Evolutionary conservation across 768 basidiomycete genomes (phyloP).

Genomic region (Phallus indusiatus): DNA sequence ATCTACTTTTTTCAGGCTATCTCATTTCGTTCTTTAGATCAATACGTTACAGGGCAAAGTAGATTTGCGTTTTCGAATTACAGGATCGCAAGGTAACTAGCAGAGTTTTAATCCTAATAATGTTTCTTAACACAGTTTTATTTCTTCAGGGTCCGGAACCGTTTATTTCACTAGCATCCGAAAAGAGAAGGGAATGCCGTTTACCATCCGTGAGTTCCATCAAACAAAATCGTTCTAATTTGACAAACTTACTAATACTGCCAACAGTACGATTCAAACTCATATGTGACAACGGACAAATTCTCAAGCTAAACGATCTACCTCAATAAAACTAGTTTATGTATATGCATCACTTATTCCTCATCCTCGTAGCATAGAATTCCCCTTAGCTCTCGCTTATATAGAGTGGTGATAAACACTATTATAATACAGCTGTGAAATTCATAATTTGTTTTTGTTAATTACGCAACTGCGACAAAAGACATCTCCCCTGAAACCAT

Average conservation of each 20-base stretch:
- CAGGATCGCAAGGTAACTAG: slow-evolving; percentile 54
- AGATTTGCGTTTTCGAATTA: slow-evolving; percentile 67
- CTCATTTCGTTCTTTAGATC: slow-evolving; percentile 34
- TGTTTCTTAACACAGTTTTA: background rate
- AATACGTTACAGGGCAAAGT: slow-evolving; percentile 68
- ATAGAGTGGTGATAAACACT: background rate
- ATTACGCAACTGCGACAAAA: background rate
- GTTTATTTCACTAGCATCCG: slow-evolving; percentile 79
- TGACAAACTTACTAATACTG: background rate
- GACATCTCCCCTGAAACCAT: background rate
- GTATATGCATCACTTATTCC: background rate
- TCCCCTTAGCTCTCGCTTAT: background rate
- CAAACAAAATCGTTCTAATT: background rate
- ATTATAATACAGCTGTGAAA: background rate
- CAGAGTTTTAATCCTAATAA: background rate
- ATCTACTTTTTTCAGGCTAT: background rate
- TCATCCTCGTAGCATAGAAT: background rate
- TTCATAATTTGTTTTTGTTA: background rate
- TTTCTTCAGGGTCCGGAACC: slow-evolving; percentile 51
- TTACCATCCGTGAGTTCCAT: slow-evolving; percentile 50
- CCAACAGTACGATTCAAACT: slow-evolving; percentile 54
- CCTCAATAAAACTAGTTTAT: background rate
- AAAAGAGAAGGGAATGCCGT: slow-evolving; percentile 60
- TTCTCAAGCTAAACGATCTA: slow-evolving; percentile 29
- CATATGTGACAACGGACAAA: slow-evolving; percentile 50